Evolutionary conservation across 2,329 filamentous ascomycete genomes (phyloP), one percentile per base, ranked within the genome.

Genomic region (Neodidymelliopsis sp.): DNA sequence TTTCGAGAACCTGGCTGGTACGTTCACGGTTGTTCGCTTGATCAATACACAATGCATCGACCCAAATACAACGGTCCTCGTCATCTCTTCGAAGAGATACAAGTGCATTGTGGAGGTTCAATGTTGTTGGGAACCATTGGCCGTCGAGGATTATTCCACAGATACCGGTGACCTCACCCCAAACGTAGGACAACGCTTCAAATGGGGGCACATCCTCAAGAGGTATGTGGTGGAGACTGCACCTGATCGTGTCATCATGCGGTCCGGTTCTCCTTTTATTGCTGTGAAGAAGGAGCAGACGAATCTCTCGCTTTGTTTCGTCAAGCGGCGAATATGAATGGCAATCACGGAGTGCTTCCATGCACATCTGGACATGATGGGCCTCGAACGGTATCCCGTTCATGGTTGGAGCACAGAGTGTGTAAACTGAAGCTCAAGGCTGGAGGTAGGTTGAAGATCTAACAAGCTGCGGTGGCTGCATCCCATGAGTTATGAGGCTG

Each of bases 21-120:
- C 12, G 37, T 24, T 54, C 51, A 2, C 13, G 10, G 4, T 20
- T 9, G 16, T 48, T 29, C 3, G 13, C 13, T 27, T 54, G 51
- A 6, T 54, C 15, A 9, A 51, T 54, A 11, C 40, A 42, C n/a
- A 54, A 13, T 0, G 41, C 45, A 33, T 54, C 51, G 6, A 49
- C 30, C 42, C 51, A 54, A 9, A 52, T 23, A 31, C 38, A 24
- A 6, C 20, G 16, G 9, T 16, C 20, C 13, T 31, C 28, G 9
- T 19, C 5, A 5, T 33, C 10, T 13, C 15, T 41, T 13, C 38
- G 28, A 30, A 44, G n/a, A 29, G 29, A 10, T 6, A 9, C 9
- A 3, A 44, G 31, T 4, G 40, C 31, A 10, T 16, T 7, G 6
- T 36, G 29, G 15, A 27, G 34, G 10, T 31, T 46, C 7, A 31